Evolutionary conservation across 2,329 filamentous ascomycete genomes (phyloP).

Genomic region (Sordariomycetes sp.): DNA sequence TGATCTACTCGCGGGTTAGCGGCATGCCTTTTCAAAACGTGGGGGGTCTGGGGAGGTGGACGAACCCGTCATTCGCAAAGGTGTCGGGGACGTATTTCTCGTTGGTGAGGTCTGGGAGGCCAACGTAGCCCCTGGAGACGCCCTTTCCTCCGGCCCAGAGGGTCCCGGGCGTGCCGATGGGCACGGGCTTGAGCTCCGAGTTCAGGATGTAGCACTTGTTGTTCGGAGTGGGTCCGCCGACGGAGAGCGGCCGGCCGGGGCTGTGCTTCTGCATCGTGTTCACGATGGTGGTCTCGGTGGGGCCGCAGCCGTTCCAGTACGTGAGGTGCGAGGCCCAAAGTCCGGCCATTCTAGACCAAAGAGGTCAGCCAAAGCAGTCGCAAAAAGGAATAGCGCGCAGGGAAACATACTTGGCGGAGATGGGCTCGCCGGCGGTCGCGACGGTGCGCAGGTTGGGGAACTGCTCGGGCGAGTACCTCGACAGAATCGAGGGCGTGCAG

Average conservation of each 20-base stretch:
- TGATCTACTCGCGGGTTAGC: slow-evolving; percentile 20
- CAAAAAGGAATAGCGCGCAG: neutral
- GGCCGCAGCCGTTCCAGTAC: slow-evolving; percentile 48
- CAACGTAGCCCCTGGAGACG: slow-evolving; percentile 44
- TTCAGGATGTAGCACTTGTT: slow-evolving; percentile 45
- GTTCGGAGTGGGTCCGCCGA: slow-evolving; percentile 45
- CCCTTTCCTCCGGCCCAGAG: slow-evolving; percentile 49
- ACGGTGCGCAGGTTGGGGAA: slow-evolving; percentile 41
- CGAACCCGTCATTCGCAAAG: slow-evolving; percentile 19
- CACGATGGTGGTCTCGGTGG: slow-evolving; percentile 49
- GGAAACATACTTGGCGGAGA: slow-evolving; percentile 26
- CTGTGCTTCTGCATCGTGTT: slow-evolving; percentile 44
- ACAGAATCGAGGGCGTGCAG: slow-evolving; percentile 42
- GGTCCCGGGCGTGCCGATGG: slow-evolving; percentile 33
- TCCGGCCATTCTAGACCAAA: slow-evolving; percentile 33
- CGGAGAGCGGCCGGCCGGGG: slow-evolving; percentile 34
- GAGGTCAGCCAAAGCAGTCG: neutral
- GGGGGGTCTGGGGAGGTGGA: too few species aligned
- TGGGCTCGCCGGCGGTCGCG: slow-evolving; percentile 45
- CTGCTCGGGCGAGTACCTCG: slow-evolving; percentile 32
- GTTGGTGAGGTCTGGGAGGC: slow-evolving; percentile 37
- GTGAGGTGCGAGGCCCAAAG: slow-evolving; percentile 37
- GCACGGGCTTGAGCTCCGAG: slow-evolving; percentile 27
- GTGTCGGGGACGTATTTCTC: slow-evolving; percentile 37
- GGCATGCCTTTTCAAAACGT: too few species aligned